Conservation (phyloP, 768 basidiomycete species). For the Tulasnella sp. region DNA sequence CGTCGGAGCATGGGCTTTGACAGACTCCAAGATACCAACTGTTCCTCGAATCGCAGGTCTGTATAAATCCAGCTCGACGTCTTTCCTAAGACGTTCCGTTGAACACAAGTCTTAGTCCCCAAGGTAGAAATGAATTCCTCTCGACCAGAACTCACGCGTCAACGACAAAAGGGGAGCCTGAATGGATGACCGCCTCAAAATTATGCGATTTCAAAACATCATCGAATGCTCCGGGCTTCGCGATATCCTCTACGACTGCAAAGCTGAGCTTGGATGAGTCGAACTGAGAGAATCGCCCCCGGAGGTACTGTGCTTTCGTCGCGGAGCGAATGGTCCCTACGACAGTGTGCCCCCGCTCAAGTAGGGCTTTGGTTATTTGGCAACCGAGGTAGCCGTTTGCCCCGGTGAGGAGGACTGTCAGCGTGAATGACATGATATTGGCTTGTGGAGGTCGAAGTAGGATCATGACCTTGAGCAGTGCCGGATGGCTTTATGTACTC, state of each 20-base stretch:
- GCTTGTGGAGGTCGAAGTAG: not conserved
- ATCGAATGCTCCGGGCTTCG: conserved; percentile 1
- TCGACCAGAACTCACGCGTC: not conserved
- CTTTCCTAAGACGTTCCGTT: not conserved
- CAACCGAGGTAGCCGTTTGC: conserved; percentile 51
- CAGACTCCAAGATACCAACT: conserved; percentile 15
- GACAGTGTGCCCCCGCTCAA: conserved; percentile 30
- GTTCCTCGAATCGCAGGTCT: conserved; percentile 20
- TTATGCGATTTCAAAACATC: not conserved
- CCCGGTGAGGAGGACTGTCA: conserved; percentile 40
- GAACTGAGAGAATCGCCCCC: not conserved
- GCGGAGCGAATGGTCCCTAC: conserved; percentile 3
- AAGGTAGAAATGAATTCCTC: not conserved
- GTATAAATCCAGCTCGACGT: conserved; percentile 13
- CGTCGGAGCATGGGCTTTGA: conserved; percentile 10
- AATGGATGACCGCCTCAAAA: conserved; percentile 12
- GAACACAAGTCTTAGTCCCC: not conserved
- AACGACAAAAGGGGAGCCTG: not conserved
- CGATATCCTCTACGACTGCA: conserved; percentile 5
- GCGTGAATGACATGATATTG: not conserved
- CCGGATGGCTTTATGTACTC: not conserved
- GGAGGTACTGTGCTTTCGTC: not conserved
- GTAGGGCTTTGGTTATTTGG: conserved; percentile 44
- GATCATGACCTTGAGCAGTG: not conserved
- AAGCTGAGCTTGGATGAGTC: not conserved